Conservation (phyloP, 148 eudicot genomes). For the Chenopodium berlandieri region DNA sequence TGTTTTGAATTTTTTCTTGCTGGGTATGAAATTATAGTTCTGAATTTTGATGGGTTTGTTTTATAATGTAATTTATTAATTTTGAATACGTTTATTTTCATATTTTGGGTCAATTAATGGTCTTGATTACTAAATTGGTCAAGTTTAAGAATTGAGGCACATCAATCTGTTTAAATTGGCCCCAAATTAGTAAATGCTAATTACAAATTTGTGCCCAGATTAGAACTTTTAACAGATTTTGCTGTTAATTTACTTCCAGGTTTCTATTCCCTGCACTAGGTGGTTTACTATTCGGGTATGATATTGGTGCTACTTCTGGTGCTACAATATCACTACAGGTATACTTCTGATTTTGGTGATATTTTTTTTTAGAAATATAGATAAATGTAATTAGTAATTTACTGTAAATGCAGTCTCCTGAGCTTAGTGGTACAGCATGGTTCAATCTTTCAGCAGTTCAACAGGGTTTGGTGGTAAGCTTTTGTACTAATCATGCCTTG, state of each 20-base stretch:
- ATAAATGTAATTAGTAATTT: background rate
- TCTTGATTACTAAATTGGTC: background rate
- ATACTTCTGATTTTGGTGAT: background rate
- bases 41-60: slow-evolving; percentile 14
- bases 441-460: slow-evolving; percentile 87
- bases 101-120: background rate
- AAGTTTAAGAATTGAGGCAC: background rate
- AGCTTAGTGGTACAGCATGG: slow-evolving; percentile 96
- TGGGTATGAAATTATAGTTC: slow-evolving; percentile 10
- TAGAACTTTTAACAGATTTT: background rate
- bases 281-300: slow-evolving; percentile 92
- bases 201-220: background rate
- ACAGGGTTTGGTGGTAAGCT: slow-evolving; percentile 91
- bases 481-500: background rate
- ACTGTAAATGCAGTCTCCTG: slow-evolving; percentile 67
- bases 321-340: slow-evolving; percentile 93
- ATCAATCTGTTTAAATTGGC: background rate
- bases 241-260: slow-evolving; percentile 44
- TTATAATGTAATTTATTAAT: background rate
- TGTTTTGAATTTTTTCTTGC: background rate
- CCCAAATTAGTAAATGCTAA: background rate
- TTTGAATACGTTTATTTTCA: background rate
- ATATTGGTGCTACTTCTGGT: slow-evolving; percentile 99
- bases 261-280: slow-evolving; percentile 94
- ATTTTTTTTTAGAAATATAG: background rate